phyloP scores from a whole-genome alignment of 2,329 filamentous ascomycete species.

The Sporothrix mexicana region DNA sequence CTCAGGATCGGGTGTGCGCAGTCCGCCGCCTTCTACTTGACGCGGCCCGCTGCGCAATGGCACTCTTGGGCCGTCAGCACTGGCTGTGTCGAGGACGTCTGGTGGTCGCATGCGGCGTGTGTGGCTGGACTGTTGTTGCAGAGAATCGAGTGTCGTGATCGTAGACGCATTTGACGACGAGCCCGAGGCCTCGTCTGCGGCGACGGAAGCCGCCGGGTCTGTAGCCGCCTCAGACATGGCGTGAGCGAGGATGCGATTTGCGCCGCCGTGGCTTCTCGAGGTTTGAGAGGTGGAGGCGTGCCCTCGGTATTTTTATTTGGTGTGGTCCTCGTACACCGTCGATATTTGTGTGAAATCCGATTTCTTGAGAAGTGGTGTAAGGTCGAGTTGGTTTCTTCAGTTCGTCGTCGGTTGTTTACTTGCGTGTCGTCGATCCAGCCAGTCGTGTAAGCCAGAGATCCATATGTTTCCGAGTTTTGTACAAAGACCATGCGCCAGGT shows the following conservation, averaged over 20 bases:
- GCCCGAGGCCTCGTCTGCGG: neutral
- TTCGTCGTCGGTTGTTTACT: constrained; percentile 5
- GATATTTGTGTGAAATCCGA: neutral
- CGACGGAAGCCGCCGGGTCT: neutral
- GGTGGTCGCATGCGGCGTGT: constrained; percentile 50
- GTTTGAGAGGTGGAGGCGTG: neutral
- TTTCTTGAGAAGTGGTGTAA: neutral
- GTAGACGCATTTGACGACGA: neutral
- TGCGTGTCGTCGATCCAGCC: constrained; percentile 14
- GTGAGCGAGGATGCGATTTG: neutral
- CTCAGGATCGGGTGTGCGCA: constrained; percentile 39
- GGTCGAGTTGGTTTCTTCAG: neutral
- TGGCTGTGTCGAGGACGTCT: constrained; percentile 42
- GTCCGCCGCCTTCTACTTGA: neutral
- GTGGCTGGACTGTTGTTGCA: constrained; percentile 43
- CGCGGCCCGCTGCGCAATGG: constrained; percentile 47
- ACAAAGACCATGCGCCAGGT: constrained; percentile 10
- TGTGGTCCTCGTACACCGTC: neutral
- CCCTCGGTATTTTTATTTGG: neutral
- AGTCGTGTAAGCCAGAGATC: constrained; percentile 5
- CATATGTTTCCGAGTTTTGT: neutral
- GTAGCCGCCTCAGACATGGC: constrained; percentile 28
- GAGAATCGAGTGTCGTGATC: constrained; percentile 24
- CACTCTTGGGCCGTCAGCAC: constrained; percentile 48
- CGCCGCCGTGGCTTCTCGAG: constrained; percentile 9